Percentiles rank a stretch among this genome's conserved stretches.
phyloP scores from a whole-genome alignment of 2,329 filamentous ascomycete genomes.

The Nemania abortiva region DNA sequence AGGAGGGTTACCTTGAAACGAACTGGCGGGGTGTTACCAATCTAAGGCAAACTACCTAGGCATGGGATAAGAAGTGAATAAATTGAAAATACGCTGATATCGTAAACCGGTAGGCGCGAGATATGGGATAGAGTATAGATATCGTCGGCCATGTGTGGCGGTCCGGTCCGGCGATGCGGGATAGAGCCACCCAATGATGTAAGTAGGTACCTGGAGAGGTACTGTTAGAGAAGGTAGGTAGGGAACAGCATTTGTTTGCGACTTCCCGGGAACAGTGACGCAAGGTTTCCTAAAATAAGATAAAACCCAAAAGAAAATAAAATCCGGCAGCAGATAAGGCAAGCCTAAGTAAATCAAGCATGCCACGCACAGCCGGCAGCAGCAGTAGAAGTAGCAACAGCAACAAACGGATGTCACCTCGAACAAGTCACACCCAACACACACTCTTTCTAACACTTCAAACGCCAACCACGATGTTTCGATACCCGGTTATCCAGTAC shows the following conservation, averaged over 20 bases:
- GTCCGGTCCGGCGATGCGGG: conserved; percentile 1
- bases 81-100: background rate
- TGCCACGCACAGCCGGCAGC: conserved; percentile 9
- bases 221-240: background rate
- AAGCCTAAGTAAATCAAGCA: background rate
- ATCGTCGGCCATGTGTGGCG: background rate
- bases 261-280: background rate
- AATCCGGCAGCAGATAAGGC: conserved; percentile 18
- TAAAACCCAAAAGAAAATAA: background rate
- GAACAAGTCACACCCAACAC: conserved; percentile 26
- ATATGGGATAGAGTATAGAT: background rate
- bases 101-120: background rate
- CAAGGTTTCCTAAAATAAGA: background rate
- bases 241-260: background rate
- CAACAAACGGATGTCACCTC: conserved; percentile 26
- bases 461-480: conserved; percentile 3
- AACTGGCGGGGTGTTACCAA: conserved; percentile 1
- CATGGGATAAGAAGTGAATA: background rate
- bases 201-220: background rate
- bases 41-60: background rate
- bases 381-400: too few species aligned
- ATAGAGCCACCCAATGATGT: background rate
- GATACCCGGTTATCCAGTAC: background rate
- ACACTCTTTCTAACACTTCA: conserved; percentile 4
- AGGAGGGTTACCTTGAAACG: background rate